These are phyloP conservation scores for Pseudognaphalium luteoalbum DNA, from an alignment of 129 eudicot genomes.

Conservation along the genomic window DNA sequence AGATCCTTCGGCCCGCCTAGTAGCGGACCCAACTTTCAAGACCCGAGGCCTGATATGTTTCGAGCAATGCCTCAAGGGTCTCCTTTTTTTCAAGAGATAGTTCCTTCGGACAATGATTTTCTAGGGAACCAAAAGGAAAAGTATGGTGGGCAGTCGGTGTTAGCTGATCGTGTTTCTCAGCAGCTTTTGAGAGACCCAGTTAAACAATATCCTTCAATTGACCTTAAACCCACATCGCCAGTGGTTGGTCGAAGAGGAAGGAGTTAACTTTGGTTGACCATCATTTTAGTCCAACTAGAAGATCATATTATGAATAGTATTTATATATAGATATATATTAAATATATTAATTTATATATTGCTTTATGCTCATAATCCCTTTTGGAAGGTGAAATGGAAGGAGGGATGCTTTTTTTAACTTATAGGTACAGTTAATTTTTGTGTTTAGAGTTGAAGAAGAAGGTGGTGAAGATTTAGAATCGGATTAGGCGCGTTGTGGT, in stretches of 20 bases:
- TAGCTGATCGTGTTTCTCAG: constrained; percentile 63
- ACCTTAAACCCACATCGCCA: constrained; percentile 48
- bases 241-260: constrained; percentile 34
- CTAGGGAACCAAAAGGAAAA: constrained; percentile 45
- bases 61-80: constrained; percentile 46
- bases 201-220: constrained; percentile 44
- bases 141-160: constrained; percentile 37
- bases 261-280: constrained; percentile 20
- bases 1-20: constrained; percentile 31
- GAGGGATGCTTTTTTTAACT: constrained; percentile 39
- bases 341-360: background rate
- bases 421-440: constrained; percentile 19
- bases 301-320: constrained; percentile 28
- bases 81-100: constrained; percentile 43
- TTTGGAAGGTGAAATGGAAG: constrained; percentile 41
- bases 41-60: constrained; percentile 52
- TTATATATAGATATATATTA: constrained; percentile 3
- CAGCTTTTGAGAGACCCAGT: constrained; percentile 55
- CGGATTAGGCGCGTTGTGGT: constrained; percentile 1
- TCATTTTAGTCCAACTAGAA: constrained; percentile 17
- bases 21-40: constrained; percentile 28
- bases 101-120: constrained; percentile 47
- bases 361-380: constrained; percentile 23
- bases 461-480: constrained; percentile 8
- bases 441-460: background rate